Evolutionary conservation across 108 stramenopile genomes (phyloP), one percentile per base, ranked within the genome.

Genomic region (Skeletonema menzelii): DNA sequence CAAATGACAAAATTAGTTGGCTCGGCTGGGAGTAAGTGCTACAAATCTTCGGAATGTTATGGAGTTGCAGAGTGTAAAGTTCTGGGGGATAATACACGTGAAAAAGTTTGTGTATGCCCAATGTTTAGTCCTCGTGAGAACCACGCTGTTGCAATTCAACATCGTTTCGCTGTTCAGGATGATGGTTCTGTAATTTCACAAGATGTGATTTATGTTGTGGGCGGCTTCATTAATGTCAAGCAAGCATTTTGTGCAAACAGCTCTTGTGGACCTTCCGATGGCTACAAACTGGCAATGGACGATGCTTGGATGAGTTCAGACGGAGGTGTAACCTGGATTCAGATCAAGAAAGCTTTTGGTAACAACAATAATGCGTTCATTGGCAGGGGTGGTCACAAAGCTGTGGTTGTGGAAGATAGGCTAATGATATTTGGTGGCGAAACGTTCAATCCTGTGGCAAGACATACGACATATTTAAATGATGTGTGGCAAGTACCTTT

Each of bases 101-200:
- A 84, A 14, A 79, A 71, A 31, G 81, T 87, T 38, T 93, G 91
- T 67, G 90, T 89, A 12, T 93, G 91, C 60, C 83, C 84, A 19
- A 86, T 91, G 83, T 93, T 90, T 82, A 76, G 85, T 12, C 79
- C 86, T 30, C 79, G 91, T n/a, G 85, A 87, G 77, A 70, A 86
- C 34, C 87, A 88, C 59, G 47, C 84, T 12, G 78, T 86, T 30
- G 26, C 84, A 40, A 80, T 86, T 8, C 85, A 86, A 67, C 85
- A 81, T 63, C 77, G 82, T 22, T 70, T 70, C 56, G 65, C 72
- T 42, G 32, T 75, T 32, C n/a, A 70, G 12, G 64, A 70, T 7
- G 69, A 79, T 44, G 64, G 64, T 12, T 63, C 77, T 13, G 35
- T 79, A 11, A 63, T 40, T 69, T 55, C 63, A 30, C 81, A 82